phyloP scores from a whole-genome alignment of 73 alveolate genomes.

The Uronychia setigera region DNA sequence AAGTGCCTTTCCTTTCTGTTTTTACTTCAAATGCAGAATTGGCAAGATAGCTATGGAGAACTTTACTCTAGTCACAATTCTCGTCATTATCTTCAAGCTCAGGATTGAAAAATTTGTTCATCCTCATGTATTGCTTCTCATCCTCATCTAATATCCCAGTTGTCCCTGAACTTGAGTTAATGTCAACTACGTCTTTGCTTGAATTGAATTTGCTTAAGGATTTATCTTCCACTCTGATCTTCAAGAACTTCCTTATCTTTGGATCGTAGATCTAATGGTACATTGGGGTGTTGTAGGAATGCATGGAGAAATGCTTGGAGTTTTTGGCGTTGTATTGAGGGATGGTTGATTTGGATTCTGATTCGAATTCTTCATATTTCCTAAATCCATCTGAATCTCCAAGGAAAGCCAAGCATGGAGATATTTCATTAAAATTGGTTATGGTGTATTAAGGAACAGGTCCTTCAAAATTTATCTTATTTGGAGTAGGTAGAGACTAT shows the following conservation, averaged over 20 bases:
- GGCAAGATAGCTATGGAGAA: background rate
- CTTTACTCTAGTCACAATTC: background rate
- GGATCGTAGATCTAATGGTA: background rate
- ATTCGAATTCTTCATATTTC: background rate
- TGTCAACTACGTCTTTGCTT: background rate
- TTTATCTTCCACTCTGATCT: background rate
- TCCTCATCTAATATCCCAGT: background rate
- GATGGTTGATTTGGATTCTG: background rate
- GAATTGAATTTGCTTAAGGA: background rate
- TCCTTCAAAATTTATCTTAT: background rate
- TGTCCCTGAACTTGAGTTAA: background rate
- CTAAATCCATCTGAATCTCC: background rate
- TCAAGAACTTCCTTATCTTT: background rate
- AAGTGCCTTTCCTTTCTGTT: background rate
- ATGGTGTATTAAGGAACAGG: background rate
- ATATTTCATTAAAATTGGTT: background rate
- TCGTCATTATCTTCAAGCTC: background rate
- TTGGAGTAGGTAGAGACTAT: background rate
- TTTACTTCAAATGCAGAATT: background rate
- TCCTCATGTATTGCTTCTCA: background rate
- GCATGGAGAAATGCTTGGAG: background rate
- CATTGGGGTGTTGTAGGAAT: background rate
- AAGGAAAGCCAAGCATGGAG: background rate
- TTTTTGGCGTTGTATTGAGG: background rate
- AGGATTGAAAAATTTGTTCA: background rate